phyloP scores from a whole-genome alignment of 768 basidiomycete genomes.

The Clitopilus hobsonii region DNA sequence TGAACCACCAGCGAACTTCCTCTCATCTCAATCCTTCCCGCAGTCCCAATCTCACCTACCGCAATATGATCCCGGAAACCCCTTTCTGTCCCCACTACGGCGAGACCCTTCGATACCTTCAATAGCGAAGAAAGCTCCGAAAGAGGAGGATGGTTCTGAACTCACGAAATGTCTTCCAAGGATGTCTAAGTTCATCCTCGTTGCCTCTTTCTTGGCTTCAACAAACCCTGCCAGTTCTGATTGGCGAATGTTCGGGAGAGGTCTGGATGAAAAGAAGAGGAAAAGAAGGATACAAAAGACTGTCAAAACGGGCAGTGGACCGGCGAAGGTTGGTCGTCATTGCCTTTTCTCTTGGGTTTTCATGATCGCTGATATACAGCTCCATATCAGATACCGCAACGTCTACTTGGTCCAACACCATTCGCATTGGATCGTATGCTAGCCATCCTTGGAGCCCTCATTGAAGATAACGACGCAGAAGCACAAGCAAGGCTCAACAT shows the following conservation, averaged over 20 bases:
- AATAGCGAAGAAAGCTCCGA: not conserved
- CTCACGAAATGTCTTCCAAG: conserved; percentile 37
- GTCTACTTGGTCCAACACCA: conserved; percentile 71
- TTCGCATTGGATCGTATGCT: conserved; percentile 79
- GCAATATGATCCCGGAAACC: not conserved
- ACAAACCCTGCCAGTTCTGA: conserved; percentile 82
- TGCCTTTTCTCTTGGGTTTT: not conserved
- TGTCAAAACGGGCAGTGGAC: conserved; percentile 34
- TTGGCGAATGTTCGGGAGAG: conserved; percentile 77
- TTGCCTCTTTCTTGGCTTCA: conserved; percentile 76
- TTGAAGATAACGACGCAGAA: conserved; percentile 64
- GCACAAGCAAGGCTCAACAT: conserved; percentile 36
- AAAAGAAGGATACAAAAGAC: conserved; percentile 40
- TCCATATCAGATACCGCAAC: conserved; percentile 55
- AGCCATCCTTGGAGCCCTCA: conserved; percentile 72
- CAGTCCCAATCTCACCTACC: not conserved
- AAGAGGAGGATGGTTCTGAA: not conserved
- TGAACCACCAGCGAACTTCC: conserved; percentile 37
- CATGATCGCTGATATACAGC: not conserved
- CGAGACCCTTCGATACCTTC: not conserved
- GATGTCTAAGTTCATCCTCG: conserved; percentile 69
- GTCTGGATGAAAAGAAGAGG: conserved; percentile 58
- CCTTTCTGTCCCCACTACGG: not conserved
- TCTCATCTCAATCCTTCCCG: conserved; percentile 16
- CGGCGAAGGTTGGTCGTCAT: conserved; percentile 22